Base-by-base conservation (phyloP, 148 eudicot genomes). In the Rhododendron ferrugineum region DNA sequence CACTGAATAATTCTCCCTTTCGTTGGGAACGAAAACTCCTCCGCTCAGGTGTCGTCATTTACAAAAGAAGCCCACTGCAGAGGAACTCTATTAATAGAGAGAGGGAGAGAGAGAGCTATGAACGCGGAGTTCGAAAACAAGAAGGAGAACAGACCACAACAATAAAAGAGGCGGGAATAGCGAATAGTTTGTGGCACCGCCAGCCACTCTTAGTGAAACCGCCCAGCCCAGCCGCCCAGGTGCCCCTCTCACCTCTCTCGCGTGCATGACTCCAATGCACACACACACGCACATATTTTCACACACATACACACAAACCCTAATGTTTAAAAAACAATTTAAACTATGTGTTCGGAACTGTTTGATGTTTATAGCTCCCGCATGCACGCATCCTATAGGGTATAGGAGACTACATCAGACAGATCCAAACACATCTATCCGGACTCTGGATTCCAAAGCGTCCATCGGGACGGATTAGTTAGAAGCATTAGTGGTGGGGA, bases 181-280 rank as follows among this genome's bases (percentile, higher is more conserved):
- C 83, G 62, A 81, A 81, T 70, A 56, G 70, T 58, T 54, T 36
- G 83, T 81, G 32, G 36, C 70, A 23, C 28, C 70, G 70, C 70
- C 11, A 26, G 14, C 72, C 30, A 9, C 72, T 64, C 7, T 13
- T 4, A 4, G 20, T 30, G 14, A 70, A 14, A 70, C 68, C n/a
- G 70, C 64, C 68, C 34, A 32, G 34, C 34, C 34, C 34, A 32
- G 34, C 68, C 14, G 70, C 62, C 68, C 83, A 81, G 70, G 70
- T 81, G 83, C 49, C 83, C 30, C 32, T 26, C 62, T 37, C 73
- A 11, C 44, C 84, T 23, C 28, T 37, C 70, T 81, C 20, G 30
- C 70, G 11, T 58, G 73, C 70, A 60, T 81, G 73, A 8, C 83
- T 15, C 40, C 9, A 8, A 81, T 34, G 22, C 60, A 34, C 37